phyloP scores from a whole-genome alignment of 2,329 filamentous ascomycete species.

The Thermothelomyces thermophilus region DNA sequence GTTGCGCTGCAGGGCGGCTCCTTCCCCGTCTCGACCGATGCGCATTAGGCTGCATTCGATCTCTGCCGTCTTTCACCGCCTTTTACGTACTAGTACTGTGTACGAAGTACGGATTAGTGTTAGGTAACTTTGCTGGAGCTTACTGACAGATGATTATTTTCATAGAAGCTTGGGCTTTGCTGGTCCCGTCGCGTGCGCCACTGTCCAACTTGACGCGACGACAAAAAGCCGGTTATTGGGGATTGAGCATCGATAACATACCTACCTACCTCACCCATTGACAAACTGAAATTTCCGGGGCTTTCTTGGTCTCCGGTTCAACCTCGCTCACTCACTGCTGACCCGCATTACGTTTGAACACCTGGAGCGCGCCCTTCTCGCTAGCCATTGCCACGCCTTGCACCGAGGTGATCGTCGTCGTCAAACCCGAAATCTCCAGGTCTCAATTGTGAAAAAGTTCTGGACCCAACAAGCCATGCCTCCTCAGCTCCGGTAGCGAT shows the following conservation, averaged over 20 bases:
- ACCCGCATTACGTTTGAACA: too few relatives aligned
- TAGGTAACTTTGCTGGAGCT: too few relatives aligned
- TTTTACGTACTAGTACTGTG: background rate
- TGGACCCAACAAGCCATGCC: slow-evolving; percentile 15
- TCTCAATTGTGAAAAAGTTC: too few relatives aligned
- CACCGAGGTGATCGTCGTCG: too few relatives aligned
- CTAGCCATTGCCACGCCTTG: background rate
- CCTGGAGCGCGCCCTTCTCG: too few relatives aligned
- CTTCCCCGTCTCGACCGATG: background rate
- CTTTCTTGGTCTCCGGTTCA: background rate
- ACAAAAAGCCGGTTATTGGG: background rate
- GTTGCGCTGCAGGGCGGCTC: too few relatives aligned
- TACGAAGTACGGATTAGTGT: too few relatives aligned
- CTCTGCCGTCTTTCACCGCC: slow-evolving; percentile 22
- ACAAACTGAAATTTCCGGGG: background rate
- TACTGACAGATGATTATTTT: too few relatives aligned
- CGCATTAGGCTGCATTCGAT: slow-evolving; percentile 1
- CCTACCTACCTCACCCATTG: too few relatives aligned
- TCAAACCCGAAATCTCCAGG: background rate
- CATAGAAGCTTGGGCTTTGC: background rate
- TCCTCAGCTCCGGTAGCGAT: slow-evolving; percentile 12
- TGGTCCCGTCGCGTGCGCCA: slow-evolving; percentile 12
- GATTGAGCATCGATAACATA: background rate
- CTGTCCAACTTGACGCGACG: slow-evolving; percentile 6
- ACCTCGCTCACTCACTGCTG: background rate